Evolutionary conservation across 805 yeast genomes (phyloP).

Genomic region (Wickerhamomyces strasburgensis): DNA sequence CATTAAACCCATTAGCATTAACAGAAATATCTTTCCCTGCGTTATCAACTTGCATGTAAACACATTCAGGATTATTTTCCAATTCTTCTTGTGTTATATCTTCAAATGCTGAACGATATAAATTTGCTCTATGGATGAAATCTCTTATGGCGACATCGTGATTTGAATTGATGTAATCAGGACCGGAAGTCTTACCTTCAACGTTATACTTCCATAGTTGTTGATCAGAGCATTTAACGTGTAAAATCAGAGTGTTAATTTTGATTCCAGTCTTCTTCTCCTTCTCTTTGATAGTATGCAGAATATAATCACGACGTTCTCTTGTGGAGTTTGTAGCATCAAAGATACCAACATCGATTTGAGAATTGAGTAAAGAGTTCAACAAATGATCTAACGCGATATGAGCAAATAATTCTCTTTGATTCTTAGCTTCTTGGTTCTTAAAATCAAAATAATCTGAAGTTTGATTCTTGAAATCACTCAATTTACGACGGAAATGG

Average conservation of each 20-base stretch:
- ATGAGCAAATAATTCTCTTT: constrained; percentile 48
- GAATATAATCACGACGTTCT: constrained; percentile 30
- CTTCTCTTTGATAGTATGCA: constrained; percentile 19
- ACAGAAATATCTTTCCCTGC: constrained; percentile 21
- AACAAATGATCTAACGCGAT: constrained; percentile 44
- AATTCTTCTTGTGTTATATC: constrained; percentile 32
- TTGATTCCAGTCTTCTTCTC: constrained; percentile 24
- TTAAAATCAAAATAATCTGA: constrained; percentile 37
- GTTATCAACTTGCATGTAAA: constrained; percentile 18
- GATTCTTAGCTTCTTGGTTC: constrained; percentile 37
- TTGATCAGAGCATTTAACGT: constrained; percentile 52
- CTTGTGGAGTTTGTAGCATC: constrained; percentile 57
- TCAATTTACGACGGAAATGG: constrained; percentile 50
- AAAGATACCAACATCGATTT: constrained; percentile 50
- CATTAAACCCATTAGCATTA: constrained; percentile 19
- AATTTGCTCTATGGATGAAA: constrained; percentile 50
- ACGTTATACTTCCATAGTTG: constrained; percentile 54
- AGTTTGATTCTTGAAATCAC: constrained; percentile 33
- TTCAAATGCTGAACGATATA: constrained; percentile 41
- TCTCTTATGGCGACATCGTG: constrained; percentile 51
- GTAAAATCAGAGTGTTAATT: constrained; percentile 49
- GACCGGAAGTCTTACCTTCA: constrained; percentile 56
- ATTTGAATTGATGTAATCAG: constrained; percentile 52
- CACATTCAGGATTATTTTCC: constrained; percentile 11
- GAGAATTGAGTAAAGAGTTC: constrained; percentile 35